Evolutionary conservation across 139 green algal genomes (phyloP), one percentile per base, ranked within the genome.

Genomic region (Chlorella sp.): DNA sequence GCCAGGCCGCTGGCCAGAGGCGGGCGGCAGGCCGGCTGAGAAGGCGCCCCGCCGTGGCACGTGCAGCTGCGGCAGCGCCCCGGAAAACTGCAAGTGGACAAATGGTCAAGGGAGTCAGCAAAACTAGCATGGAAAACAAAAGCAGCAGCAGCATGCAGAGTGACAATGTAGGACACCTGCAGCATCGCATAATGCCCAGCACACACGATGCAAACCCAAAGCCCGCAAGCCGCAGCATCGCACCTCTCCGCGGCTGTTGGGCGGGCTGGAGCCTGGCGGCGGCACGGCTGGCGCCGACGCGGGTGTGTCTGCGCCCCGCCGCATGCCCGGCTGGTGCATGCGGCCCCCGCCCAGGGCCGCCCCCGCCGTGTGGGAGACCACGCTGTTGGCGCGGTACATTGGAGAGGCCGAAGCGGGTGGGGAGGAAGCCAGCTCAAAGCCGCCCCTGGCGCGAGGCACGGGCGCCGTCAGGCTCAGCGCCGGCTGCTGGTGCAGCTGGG

Each of bases 371-470:
- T 85, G 56, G 0, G 81, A 85, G 36, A 85, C 81, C 26, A 85
- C 81, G 28, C 81, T 85, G 81, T 85, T 85, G 69, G 81, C 81
- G 14, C 81, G 81, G 30, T 85, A 85, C 3, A 85, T 80, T 28
- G 81, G 81, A 0, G 81, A 85, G 34, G 81, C 79, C 7, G 68
- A 85, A 13, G 69, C 81, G 9, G 81, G 81, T 13, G 81, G 81
- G 1, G 81, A 85, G 48, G 24, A n/a, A 2, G 77, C 77, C 32
- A 83, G 30, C 40, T 83, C 77, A 34, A 78, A 78, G 40, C 72
- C 72, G 40, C 72, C 72, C 4, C 41, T 30, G 34, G 24, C 36
- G 0, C 77, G 32, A 1, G 58, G 77, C 4, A 17, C 77, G 0
- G 77, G 77, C 14, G 77, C 77, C 0, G 77, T 83, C 58, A 83